phyloP scores from a whole-genome alignment of 345 rosid species.

The Populus alba region DNA sequence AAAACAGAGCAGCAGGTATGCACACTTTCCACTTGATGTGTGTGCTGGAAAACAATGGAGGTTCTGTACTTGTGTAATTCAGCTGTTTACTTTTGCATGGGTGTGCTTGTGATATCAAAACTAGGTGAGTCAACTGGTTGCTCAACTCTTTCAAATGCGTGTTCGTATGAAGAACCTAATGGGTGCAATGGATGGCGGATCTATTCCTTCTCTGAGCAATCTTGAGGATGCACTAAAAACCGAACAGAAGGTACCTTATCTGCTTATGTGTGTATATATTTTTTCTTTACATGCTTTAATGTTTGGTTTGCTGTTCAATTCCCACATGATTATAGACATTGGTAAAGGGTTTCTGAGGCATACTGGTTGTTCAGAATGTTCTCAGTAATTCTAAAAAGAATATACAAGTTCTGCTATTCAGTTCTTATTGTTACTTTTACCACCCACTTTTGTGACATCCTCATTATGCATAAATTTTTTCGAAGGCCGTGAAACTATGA shows the following conservation, averaged over 20 bases:
- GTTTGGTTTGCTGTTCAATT: neutral
- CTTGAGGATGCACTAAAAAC: slow-evolving; percentile 82
- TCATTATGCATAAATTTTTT: neutral
- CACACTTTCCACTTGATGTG: slow-evolving; percentile 4
- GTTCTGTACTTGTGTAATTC: neutral
- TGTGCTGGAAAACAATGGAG: neutral
- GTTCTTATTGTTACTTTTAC: neutral
- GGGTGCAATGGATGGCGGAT: slow-evolving; percentile 93
- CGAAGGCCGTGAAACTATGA: neutral
- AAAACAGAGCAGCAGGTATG: slow-evolving; percentile 85
- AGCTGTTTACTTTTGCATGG: slow-evolving; percentile 3
- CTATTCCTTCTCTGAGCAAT: slow-evolving; percentile 82
- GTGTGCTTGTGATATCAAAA: slow-evolving; percentile 17
- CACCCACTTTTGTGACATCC: neutral
- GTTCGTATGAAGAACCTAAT: slow-evolving; percentile 91
- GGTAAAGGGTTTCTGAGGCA: neutral
- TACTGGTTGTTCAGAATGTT: neutral
- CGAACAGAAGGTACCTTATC: slow-evolving; percentile 63
- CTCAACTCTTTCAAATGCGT: slow-evolving; percentile 96
- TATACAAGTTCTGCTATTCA: neutral
- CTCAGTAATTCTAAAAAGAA: neutral
- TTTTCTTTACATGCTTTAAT: neutral
- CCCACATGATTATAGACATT: neutral
- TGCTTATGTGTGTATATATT: neutral
- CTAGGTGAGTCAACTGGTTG: slow-evolving; percentile 92